These are phyloP conservation scores for Phytophthora citrophthora DNA, from an alignment of 352 stramenopile genomes.

Conservation along the genomic window DNA sequence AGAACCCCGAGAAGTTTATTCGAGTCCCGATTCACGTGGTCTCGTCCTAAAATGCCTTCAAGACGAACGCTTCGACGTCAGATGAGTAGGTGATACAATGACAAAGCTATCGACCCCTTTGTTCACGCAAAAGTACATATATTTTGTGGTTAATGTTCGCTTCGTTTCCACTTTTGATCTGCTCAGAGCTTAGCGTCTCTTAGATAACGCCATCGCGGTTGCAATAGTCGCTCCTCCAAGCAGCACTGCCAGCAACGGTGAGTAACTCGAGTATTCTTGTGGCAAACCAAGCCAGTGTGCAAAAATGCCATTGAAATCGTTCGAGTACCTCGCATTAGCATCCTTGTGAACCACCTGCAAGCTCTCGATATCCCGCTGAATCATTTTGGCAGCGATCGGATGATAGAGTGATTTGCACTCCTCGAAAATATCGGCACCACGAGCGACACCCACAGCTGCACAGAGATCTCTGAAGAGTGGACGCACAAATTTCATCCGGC, in stretches of 20 bases:
- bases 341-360: slow-evolving; percentile 16
- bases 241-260: slow-evolving; percentile 31
- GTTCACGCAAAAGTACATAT: too few relatives aligned
- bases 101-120: too few relatives aligned
- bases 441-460: slow-evolving; percentile 24
- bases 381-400: slow-evolving; percentile 72
- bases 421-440: slow-evolving; percentile 34
- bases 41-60: too few relatives aligned
- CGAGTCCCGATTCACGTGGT: too few relatives aligned
- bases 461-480: slow-evolving; percentile 67
- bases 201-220: slow-evolving; percentile 27
- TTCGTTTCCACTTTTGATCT: slow-evolving; percentile 2
- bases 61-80: too few relatives aligned
- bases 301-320: slow-evolving; percentile 32
- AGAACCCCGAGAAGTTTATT: too few relatives aligned
- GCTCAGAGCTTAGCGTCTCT: slow-evolving; percentile 26
- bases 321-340: slow-evolving; percentile 7
- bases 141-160: background rate
- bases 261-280: slow-evolving; percentile 37
- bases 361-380: slow-evolving; percentile 53
- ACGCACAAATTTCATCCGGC: slow-evolving; percentile 74
- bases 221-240: slow-evolving; percentile 22
- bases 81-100: too few relatives aligned
- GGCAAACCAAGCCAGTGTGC: slow-evolving; percentile 38
- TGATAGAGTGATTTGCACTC: slow-evolving; percentile 66